phyloP scores from a whole-genome alignment of 2,329 filamentous ascomycete genomes.

The Pseudocercospora crystallina region DNA sequence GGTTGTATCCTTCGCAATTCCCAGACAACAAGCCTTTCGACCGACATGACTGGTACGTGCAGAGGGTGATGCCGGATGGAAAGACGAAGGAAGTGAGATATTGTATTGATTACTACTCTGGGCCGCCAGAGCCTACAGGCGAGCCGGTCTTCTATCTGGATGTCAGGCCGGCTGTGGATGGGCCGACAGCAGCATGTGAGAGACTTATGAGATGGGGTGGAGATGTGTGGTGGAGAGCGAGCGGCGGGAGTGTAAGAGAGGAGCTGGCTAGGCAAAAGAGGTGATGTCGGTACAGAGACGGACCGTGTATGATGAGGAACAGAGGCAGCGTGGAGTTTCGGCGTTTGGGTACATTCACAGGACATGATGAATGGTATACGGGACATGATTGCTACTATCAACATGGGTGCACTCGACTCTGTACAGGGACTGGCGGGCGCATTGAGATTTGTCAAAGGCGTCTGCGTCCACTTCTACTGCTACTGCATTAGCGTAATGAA shows the following conservation, averaged over 20 bases:
- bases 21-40: conserved; percentile 86
- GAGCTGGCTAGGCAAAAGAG: conserved; percentile 36
- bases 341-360: neutral
- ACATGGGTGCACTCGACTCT: conserved; percentile 3
- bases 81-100: conserved; percentile 79
- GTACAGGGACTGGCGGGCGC: neutral
- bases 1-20: conserved; percentile 76
- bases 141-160: conserved; percentile 96
- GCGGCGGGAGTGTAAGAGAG: conserved; percentile 65
- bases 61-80: conserved; percentile 65
- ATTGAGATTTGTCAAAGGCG: no score
- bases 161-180: conserved; percentile 83
- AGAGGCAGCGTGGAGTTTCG: conserved; percentile 11
- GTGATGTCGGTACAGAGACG: neutral
- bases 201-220: conserved; percentile 84
- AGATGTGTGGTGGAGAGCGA: conserved; percentile 90
- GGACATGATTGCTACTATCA: neutral
- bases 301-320: neutral
- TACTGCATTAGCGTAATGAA: conserved; percentile 6
- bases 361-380: neutral
- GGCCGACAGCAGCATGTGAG: conserved; percentile 76
- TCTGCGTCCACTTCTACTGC: no score
- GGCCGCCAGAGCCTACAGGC: conserved; percentile 74
- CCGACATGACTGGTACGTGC: conserved; percentile 94
- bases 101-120: conserved; percentile 70